Base-by-base conservation (phyloP, 164 flowering plant genomes). In the Brasenia schreberi region DNA sequence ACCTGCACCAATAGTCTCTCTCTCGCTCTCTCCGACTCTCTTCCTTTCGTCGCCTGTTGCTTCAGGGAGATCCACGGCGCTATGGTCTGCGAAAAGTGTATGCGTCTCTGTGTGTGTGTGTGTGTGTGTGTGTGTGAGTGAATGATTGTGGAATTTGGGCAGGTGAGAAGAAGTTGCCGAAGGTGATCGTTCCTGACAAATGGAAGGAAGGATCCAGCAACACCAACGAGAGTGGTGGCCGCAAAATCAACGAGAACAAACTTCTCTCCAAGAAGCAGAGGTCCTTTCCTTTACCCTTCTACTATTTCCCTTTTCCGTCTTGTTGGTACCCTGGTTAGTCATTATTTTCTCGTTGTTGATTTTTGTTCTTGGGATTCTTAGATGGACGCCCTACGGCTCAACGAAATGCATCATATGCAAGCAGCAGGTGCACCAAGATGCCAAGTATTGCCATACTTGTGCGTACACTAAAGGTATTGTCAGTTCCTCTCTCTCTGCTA, bases 181-280 rank as follows among this genome's bases (percentile, higher is more conserved):
- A 94, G 81, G 96, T 94, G 70, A 94, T 94, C 18, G 97, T 91
- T 12, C 99, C 97, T 9, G 97, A 94, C 74, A 94, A 94, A 85
- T 94, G 99, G 99, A 94, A 94, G 75, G 99, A 87, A 71, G 99
- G 99, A 0, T 97, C 99, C 19, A 84, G 85, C 81, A 94, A 94
- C 76, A 88, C 95, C 65, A 91, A 77, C 19, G 99, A 94, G 78
- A 80, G 89, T 61, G 99, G 99, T n/a, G 97, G 99, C 73, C 92
- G 98, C 19, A 94, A 94, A 75, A 83, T 94, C 78, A 94, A 94
- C 77, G 99, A 94, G 83, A 94, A 94, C 85, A 94, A 94, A 63
- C 93, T 94, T 71, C 96, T 94, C 75, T 90, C 97, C 70, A 94
- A 91, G 77, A 94, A 94, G 75, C 77, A 87, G 71, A 84, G 98